Evolutionary conservation across 2,329 filamentous ascomycete genomes (phyloP).

Genomic region (Whalleya microplaca): DNA sequence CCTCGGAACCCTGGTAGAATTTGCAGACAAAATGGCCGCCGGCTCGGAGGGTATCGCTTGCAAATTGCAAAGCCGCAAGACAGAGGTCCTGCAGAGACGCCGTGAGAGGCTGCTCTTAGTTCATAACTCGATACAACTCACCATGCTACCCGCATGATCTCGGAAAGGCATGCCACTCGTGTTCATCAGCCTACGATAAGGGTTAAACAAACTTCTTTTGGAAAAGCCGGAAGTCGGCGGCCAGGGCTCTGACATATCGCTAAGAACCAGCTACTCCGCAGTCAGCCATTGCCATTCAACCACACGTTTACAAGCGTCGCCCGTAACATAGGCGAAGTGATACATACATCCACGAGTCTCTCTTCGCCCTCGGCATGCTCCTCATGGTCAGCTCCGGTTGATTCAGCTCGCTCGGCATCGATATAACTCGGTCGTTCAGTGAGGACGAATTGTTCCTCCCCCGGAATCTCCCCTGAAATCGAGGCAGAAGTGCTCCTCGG

Average conservation of each 20-base stretch:
- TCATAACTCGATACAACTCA: constrained; percentile 47
- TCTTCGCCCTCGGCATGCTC: constrained; percentile 45
- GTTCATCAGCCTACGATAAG: constrained; percentile 98
- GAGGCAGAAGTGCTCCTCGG: constrained; percentile 11
- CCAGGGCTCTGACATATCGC: constrained; percentile 99
- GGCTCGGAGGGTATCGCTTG: constrained; percentile 77
- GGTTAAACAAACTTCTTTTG: constrained; percentile 91
- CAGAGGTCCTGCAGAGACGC: constrained; percentile 75
- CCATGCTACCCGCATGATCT: constrained; percentile 95
- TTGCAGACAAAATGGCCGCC: constrained; percentile 96
- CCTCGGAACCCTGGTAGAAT: constrained; percentile 91
- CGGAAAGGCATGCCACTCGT: constrained; percentile 85
- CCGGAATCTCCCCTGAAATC: constrained; percentile 18
- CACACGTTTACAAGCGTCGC: too few species aligned
- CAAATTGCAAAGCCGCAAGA: constrained; percentile 80
- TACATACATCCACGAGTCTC: constrained; percentile 71
- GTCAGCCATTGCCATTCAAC: constrained; percentile 14
- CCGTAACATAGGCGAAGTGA: neutral
- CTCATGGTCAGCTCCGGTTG: constrained; percentile 36
- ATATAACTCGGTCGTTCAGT: constrained; percentile 62
- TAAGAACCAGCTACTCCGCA: constrained; percentile 72
- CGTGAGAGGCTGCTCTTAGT: constrained; percentile 2
- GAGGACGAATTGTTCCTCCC: constrained; percentile 34
- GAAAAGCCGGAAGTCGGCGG: constrained; percentile 76
- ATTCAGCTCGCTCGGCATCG: constrained; percentile 61